Conservation (phyloP, 1,139 yeast genomes). For the Saccharomyces hybrid region DNA sequence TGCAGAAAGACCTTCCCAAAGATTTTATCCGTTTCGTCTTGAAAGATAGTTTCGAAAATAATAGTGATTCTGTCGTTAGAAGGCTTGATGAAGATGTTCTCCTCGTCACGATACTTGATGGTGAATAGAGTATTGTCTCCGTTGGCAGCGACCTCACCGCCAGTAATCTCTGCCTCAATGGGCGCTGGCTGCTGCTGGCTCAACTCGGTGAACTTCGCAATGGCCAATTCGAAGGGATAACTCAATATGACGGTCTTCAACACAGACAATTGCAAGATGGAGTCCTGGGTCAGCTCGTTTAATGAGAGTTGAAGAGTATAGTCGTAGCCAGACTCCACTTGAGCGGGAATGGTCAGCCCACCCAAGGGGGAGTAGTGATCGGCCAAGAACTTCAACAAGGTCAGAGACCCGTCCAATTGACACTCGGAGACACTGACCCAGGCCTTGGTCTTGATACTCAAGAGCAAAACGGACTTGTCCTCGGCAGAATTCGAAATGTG, state of each 20-base stretch:
- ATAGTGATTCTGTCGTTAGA: constrained; percentile 95
- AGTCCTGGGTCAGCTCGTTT: constrained; percentile 34
- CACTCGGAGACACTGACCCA: constrained; percentile 25
- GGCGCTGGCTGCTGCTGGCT: constrained; percentile 44
- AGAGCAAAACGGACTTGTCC: constrained; percentile 16
- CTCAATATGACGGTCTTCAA: constrained; percentile 84
- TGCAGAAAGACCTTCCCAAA: constrained; percentile 93
- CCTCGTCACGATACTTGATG: constrained; percentile 86
- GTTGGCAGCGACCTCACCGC: background rate
- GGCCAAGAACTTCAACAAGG: constrained; percentile 18
- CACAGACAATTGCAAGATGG: constrained; percentile 55
- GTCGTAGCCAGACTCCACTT: constrained; percentile 72
- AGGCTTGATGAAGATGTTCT: constrained; percentile 83
- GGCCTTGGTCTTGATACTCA: constrained; percentile 44
- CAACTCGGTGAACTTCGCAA: constrained; percentile 65
- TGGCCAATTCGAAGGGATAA: constrained; percentile 87
- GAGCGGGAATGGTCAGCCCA: constrained; percentile 19
- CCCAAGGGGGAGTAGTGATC: constrained; percentile 14
- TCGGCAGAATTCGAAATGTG: constrained; percentile 69
- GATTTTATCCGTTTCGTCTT: constrained; percentile 93
- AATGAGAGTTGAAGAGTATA: constrained; percentile 69
- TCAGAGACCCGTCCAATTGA: constrained; percentile 11
- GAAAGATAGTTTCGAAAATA: constrained; percentile 85
- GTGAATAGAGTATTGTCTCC: constrained; percentile 53
- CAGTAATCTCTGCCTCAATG: constrained; percentile 24